Conservation (phyloP, 1,139 yeast genomes). For the Kodamaea derodonti region DNA sequence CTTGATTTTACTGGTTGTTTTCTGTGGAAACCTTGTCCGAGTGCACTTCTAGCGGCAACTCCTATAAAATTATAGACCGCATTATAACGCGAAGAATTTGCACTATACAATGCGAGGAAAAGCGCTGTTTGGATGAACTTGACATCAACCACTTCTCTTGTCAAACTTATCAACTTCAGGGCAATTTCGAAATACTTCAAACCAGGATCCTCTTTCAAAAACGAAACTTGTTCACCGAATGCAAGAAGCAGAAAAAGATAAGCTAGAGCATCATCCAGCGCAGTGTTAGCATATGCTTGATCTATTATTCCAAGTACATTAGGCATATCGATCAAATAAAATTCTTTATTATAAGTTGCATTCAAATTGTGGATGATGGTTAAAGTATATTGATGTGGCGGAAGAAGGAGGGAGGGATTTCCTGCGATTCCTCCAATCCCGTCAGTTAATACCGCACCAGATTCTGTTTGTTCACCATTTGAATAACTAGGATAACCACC, state of each 20-base stretch:
- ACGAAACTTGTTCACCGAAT: slow-evolving; percentile 34
- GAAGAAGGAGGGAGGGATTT: slow-evolving; percentile 1
- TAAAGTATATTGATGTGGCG: slow-evolving; percentile 27
- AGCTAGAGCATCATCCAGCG: slow-evolving; percentile 17
- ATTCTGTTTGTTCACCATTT: neutral
- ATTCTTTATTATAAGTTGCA: slow-evolving; percentile 36
- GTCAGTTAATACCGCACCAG: neutral
- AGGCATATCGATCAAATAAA: slow-evolving; percentile 32
- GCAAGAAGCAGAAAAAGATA: slow-evolving; percentile 33
- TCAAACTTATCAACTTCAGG: slow-evolving; percentile 34
- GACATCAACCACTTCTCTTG: slow-evolving; percentile 37
- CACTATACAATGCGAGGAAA: slow-evolving; percentile 44
- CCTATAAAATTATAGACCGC: slow-evolving; percentile 50
- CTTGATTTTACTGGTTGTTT: neutral
- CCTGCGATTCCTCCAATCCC: neutral
- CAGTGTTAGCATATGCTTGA: slow-evolving; percentile 4
- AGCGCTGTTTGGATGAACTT: slow-evolving; percentile 44
- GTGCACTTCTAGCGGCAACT: slow-evolving; percentile 44
- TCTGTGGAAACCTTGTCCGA: slow-evolving; percentile 45
- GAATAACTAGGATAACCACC: neutral
- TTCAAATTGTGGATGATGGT: slow-evolving; percentile 28
- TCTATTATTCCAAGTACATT: slow-evolving; percentile 2
- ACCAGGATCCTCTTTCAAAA: slow-evolving; percentile 25
- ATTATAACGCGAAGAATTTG: slow-evolving; percentile 46
- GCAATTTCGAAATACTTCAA: slow-evolving; percentile 37